Conservation (phyloP, 306 rosid genomes). For the Pueraria montana region DNA sequence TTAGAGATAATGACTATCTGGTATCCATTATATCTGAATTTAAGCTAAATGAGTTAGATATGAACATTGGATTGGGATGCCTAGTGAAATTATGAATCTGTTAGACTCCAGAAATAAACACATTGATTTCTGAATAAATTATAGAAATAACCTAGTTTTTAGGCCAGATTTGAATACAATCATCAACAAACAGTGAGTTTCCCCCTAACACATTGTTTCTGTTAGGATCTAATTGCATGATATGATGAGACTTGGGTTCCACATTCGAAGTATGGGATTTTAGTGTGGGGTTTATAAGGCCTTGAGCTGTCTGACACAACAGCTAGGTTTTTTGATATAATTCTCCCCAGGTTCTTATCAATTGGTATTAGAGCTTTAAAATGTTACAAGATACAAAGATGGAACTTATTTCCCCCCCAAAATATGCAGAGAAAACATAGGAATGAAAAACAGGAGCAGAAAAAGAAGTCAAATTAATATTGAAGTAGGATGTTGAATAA, state of each 20-base stretch:
- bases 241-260: background rate
- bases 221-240: background rate
- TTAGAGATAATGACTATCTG: constrained; percentile 27
- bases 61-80: constrained; percentile 20
- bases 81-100: constrained; percentile 24
- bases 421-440: constrained; percentile 20
- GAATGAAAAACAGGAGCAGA: background rate
- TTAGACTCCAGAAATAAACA: background rate
- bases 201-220: background rate
- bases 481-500: constrained; percentile 17
- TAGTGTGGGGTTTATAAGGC: background rate
- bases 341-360: background rate
- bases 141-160: background rate
- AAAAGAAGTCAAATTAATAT: background rate
- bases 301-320: background rate
- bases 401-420: no score
- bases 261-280: background rate
- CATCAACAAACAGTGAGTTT: background rate
- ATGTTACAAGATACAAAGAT: background rate
- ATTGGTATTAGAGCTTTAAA: background rate
- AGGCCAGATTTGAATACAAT: background rate
- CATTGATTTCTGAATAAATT: background rate
- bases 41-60: constrained; percentile 38
- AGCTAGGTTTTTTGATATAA: background rate
- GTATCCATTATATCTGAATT: constrained; percentile 37